Percentiles rank a stretch among this genome's conserved stretches.
phyloP scores from a whole-genome alignment of 371 early-diverging fungal species.

The Mycotypha africana region DNA sequence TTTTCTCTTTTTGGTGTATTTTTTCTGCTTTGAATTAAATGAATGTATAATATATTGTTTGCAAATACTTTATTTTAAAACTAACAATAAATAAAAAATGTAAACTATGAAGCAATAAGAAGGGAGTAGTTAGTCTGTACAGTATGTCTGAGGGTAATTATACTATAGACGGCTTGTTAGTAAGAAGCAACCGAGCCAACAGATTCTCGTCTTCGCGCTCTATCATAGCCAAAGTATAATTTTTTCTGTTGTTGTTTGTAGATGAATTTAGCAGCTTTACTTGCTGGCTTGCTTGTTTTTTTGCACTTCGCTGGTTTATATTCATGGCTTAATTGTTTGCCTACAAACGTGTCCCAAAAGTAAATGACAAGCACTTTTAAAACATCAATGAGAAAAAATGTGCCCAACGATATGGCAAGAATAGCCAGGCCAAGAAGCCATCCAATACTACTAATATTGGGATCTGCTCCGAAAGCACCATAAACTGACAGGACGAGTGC shows the following conservation, averaged over 20 bases:
- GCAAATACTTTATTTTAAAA: too few relatives aligned
- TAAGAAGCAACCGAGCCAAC: constrained; percentile 20
- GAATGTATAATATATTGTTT: too few relatives aligned
- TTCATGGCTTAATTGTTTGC: constrained; percentile 2
- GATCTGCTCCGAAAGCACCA: constrained; percentile 39
- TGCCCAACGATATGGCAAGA: constrained; percentile 61
- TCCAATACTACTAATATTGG: constrained; percentile 43
- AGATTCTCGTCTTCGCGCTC: constrained; percentile 29
- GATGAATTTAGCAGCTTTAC: constrained; percentile 13
- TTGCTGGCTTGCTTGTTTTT: constrained; percentile 6
- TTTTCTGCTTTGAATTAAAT: too few relatives aligned
- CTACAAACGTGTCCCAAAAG: constrained; percentile 50
- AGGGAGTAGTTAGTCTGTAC: too few relatives aligned
- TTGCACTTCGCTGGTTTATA: constrained; percentile 6
- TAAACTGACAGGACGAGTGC: constrained; percentile 84
- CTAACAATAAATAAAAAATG: too few relatives aligned
- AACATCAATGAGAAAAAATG: constrained; percentile 77
- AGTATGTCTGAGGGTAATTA: background rate
- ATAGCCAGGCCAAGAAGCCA: constrained; percentile 54
- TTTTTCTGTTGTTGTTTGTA: constrained; percentile 15
- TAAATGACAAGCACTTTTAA: constrained; percentile 76
- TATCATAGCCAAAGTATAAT: constrained; percentile 27
- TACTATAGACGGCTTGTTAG: too few relatives aligned
- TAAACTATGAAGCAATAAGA: too few relatives aligned
- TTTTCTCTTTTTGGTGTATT: too few relatives aligned